Evolutionary conservation across 179 eudicot species (phyloP), one percentile per base, ranked within the genome.

Genomic region (Beta corolliflora): DNA sequence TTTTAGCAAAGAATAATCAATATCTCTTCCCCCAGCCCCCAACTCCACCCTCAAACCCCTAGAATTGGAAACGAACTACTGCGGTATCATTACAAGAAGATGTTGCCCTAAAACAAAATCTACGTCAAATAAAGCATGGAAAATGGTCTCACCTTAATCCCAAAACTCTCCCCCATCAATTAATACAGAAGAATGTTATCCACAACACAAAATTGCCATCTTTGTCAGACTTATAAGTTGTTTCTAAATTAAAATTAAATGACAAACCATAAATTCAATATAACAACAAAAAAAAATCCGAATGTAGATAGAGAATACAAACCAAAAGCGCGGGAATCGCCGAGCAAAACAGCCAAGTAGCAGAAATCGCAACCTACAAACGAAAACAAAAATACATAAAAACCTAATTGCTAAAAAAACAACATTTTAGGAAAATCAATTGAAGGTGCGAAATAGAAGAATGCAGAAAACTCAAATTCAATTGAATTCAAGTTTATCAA

Each of bases 321-420:
- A 94, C 98, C 98, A 92, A 85, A 75, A 94, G 90, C 12, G 94
- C 79, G 9, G 98, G 98, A 78, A 93, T 93, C 7, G 97, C 94
- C 4, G 97, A 78, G 81, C 86, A 89, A 77, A 94, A 93, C 31
- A 94, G 89, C 93, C 94, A 92, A 71, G 94, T 88, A 44, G 93
- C 88, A 4, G 97, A 94, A 55, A 90, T 68, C 55, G 97, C 97
- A 77, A 90, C 86, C 98, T 93, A 87, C 83, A 87, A 78, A 81
- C 59, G 56, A 1, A 56, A 84, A 31, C 71, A 46, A 46, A 79
- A 58, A 61, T 25, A 21, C 5, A 19, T 18, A 46, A 45, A 52
- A 72, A 31, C 71, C 50, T 41, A 67, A 67, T 67, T 67, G 4
- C 71, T 67, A 8, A 25, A 29, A 5, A 61, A 8, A 21, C 3